Percentiles rank a stretch among this genome's conserved stretches.
These are phyloP conservation scores for Magnaporthiopsis rhizophila DNA, from an alignment of 2,329 filamentous ascomycete genomes.

Conservation along the genomic window DNA sequence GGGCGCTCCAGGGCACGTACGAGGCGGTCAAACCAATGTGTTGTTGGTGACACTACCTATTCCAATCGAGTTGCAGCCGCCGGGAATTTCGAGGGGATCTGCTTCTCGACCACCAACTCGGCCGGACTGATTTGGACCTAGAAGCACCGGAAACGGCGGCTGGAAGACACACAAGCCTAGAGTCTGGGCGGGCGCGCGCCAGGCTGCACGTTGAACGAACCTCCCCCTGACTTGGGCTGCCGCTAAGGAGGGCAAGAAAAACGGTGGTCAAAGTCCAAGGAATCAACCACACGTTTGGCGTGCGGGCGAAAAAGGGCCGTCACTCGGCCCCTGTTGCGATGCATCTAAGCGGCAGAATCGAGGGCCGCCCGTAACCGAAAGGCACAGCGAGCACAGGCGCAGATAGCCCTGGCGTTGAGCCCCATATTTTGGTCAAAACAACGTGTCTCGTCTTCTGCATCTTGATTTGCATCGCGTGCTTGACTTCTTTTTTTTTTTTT, in stretches of 20 bases:
- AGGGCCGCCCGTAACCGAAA: not conserved
- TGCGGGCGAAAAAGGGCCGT: not conserved
- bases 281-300: not conserved
- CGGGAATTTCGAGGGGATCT: not conserved
- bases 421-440: not conserved
- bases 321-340: not conserved
- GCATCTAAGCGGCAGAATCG: not conserved
- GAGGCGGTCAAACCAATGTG: not conserved
- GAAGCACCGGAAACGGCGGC: too few species aligned
- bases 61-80: not conserved
- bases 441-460: not conserved
- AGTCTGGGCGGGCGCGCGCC: too few species aligned
- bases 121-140: too few species aligned
- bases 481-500: not conserved
- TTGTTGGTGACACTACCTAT: not conserved
- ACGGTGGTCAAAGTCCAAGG: not conserved
- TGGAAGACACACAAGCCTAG: not conserved
- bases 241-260: not conserved
- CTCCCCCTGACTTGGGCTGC: not conserved
- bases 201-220: not conserved
- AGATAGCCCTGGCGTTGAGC: too few species aligned
- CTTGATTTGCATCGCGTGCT: not conserved
- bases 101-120: not conserved
- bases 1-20: too few species aligned
- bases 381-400: too few species aligned